A percentile compares a stretch with the other conserved stretches of the same genome.
phyloP scores from a whole-genome alignment of 768 basidiomycete species.

The Leccinum rimulosum region DNA sequence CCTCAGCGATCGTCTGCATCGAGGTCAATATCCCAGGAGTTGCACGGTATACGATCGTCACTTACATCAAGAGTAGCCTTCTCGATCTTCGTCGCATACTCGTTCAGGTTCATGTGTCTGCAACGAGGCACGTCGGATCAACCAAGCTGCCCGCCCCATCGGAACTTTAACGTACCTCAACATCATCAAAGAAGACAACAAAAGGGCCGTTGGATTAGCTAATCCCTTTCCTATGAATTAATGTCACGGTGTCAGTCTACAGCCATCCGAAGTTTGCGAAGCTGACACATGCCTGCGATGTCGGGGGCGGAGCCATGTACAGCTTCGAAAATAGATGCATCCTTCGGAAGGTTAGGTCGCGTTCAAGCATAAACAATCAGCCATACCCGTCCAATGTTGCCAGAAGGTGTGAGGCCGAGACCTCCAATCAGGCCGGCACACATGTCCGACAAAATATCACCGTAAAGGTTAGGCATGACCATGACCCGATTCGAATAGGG shows the following conservation, averaged over 20 bases:
- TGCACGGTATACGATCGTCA: conserved; percentile 7
- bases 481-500: conserved; percentile 97
- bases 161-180: conserved; percentile 58
- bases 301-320: conserved; percentile 99
- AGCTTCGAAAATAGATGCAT: conserved; percentile 99
- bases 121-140: conserved; percentile 25
- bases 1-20: conserved; percentile 91
- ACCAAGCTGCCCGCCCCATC: conserved; percentile 5
- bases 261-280: background rate
- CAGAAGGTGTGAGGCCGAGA: conserved; percentile 94
- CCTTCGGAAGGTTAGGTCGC: conserved; percentile 44
- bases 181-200: conserved; percentile 98
- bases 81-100: conserved; percentile 87
- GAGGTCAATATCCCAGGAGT: conserved; percentile 4
- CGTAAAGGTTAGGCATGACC: conserved; percentile 99
- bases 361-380: conserved; percentile 4
- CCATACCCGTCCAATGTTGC: conserved; percentile 90
- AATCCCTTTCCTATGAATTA: conserved; percentile 68
- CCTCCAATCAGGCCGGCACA: conserved; percentile 98
- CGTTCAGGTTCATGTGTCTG: conserved; percentile 90
- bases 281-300: conserved; percentile 70
- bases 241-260: background rate
- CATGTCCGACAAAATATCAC: conserved; percentile 96
- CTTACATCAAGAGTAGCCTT: conserved; percentile 85
- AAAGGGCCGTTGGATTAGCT: conserved; percentile 98